Evolutionary conservation across 2,329 filamentous ascomycete species (phyloP), one percentile per base, ranked within the genome.

Genomic region (Xylariaceae sp.): DNA sequence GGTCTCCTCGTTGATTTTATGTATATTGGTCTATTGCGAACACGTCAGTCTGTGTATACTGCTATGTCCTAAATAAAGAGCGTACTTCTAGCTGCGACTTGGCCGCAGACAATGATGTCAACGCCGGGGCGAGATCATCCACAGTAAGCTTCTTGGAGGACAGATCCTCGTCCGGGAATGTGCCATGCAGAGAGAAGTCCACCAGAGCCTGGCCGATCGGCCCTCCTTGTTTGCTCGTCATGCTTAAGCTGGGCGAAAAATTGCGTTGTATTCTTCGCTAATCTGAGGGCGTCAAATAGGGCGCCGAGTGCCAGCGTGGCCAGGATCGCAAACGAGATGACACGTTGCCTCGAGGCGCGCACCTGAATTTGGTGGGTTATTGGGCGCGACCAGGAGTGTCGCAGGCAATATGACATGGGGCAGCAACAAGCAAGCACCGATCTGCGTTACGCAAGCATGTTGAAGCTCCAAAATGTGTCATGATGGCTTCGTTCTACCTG

Each of bases 1-100:
- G 15, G 82, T 85, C 51, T 89, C 81, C 57, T 81, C 78, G 64
- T 90, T 94, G 47, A 93, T 79, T 17, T 71, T 64, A 50, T 83
- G 84, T 44, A 97, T 85, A 54, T 94, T 83, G 45, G 75, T 66
- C 81, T 87, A 42, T 9, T 17, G 16, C 24, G 42, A 16, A 15
- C 39, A 24, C 19, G 40, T 53, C 36, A 51, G 36, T 18, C 18
- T 16, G 31, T 22, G 38, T 31, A 2, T 28, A 34, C 18, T 28
- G 16, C 9, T 11, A 11, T n/a, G 12, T 16, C 24, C 26, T 4
- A 31, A 38, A 26, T 26, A n/a, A 17, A 34, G 16, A 29, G 42
- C 56, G 16, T 58, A 72, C 71, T 63, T 75, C 67, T 22, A 76
- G 63, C 39, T 64, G 64, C 4, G 58, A 45, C 54, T 69, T 72